A percentile compares a stretch with the other conserved stretches of the same genome.
phyloP scores from a whole-genome alignment of 164 flowering plant species.

The Umbellularia californica region DNA sequence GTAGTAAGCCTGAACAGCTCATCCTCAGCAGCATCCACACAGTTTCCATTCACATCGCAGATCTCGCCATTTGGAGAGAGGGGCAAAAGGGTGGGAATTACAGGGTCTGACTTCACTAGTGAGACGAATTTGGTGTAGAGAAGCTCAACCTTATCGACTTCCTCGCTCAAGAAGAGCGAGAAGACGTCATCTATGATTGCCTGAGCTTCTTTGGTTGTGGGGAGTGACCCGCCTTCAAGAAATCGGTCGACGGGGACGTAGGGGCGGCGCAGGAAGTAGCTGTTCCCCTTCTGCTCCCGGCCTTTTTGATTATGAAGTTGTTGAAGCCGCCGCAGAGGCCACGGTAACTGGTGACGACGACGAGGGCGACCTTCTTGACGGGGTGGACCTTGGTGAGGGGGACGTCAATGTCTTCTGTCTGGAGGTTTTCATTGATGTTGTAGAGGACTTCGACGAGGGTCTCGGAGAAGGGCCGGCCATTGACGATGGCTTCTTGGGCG shows the following conservation, averaged over 20 bases:
- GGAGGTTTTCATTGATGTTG: constrained; percentile 55
- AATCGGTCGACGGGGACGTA: constrained; percentile 47
- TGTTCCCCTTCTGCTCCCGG: constrained; percentile 67
- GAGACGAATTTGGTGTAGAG: constrained; percentile 80
- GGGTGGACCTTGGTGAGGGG: constrained; percentile 66
- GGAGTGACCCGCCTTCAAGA: constrained; percentile 50
- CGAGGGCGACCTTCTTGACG: constrained; percentile 71
- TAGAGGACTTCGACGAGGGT: constrained; percentile 58
- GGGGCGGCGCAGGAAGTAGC: constrained; percentile 50
- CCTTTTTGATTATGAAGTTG: constrained; percentile 50
- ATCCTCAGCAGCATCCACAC: constrained; percentile 70
- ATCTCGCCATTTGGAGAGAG: constrained; percentile 59
- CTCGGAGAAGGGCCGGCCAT: constrained; percentile 71
- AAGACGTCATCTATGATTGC: constrained; percentile 74
- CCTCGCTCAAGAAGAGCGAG: constrained; percentile 75
- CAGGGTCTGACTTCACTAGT: constrained; percentile 63
- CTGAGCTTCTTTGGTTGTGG: constrained; percentile 88
- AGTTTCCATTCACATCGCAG: constrained; percentile 59
- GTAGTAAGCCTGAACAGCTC: constrained; percentile 81
- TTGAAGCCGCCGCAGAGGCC: constrained; percentile 91
- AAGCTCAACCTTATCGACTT: constrained; percentile 91
- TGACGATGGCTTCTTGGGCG: constrained; percentile 92
- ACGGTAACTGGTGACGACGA: constrained; percentile 77
- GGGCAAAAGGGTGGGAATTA: constrained; percentile 80
- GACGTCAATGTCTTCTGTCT: constrained; percentile 54